These are phyloP conservation scores for Pochonia chlamydosporia DNA, from an alignment of 2,329 filamentous ascomycete genomes.

Conservation along the genomic window DNA sequence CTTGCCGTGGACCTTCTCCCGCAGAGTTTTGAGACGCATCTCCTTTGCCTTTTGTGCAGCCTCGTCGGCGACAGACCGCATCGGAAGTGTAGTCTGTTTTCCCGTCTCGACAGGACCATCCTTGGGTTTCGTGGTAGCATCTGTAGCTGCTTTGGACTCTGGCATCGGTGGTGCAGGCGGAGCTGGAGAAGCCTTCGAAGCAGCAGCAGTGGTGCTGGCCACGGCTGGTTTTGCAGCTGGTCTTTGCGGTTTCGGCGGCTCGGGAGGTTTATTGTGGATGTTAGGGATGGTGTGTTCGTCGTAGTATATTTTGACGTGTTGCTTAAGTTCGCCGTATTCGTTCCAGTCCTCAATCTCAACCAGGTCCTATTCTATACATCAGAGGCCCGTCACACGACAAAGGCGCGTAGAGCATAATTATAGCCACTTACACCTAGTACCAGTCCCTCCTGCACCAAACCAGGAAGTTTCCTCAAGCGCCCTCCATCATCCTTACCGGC, in stretches of 20 bases:
- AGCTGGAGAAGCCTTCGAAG: slow-evolving; percentile 16
- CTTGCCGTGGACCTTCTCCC: slow-evolving; percentile 50
- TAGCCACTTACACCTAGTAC: slow-evolving; percentile 79
- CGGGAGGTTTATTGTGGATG: slow-evolving; percentile 46
- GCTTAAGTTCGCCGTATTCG: slow-evolving; percentile 91
- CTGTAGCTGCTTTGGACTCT: slow-evolving; percentile 15
- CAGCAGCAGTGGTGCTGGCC: slow-evolving; percentile 10
- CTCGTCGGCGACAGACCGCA: slow-evolving; percentile 57
- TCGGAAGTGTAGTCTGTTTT: slow-evolving; percentile 28
- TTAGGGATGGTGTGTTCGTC: slow-evolving; percentile 55
- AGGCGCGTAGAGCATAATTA: too few relatives aligned
- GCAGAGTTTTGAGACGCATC: slow-evolving; percentile 45
- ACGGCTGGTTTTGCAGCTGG: slow-evolving; percentile 20
- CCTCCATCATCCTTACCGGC: slow-evolving; percentile 63
- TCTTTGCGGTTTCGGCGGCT: slow-evolving; percentile 24
- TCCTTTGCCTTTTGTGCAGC: slow-evolving; percentile 60
- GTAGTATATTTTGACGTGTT: slow-evolving; percentile 68
- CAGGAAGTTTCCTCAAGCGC: slow-evolving; percentile 72
- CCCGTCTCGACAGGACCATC: slow-evolving; percentile 17
- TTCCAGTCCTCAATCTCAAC: slow-evolving; percentile 98
- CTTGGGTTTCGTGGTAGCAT: slow-evolving; percentile 17
- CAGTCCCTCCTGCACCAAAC: slow-evolving; percentile 78
- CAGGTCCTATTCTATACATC: slow-evolving; percentile 58
- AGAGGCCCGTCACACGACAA: neutral
- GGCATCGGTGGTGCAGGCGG: slow-evolving; percentile 12